phyloP scores from a whole-genome alignment of 2,329 filamentous ascomycete species.

The Calonectria hongkongensis region DNA sequence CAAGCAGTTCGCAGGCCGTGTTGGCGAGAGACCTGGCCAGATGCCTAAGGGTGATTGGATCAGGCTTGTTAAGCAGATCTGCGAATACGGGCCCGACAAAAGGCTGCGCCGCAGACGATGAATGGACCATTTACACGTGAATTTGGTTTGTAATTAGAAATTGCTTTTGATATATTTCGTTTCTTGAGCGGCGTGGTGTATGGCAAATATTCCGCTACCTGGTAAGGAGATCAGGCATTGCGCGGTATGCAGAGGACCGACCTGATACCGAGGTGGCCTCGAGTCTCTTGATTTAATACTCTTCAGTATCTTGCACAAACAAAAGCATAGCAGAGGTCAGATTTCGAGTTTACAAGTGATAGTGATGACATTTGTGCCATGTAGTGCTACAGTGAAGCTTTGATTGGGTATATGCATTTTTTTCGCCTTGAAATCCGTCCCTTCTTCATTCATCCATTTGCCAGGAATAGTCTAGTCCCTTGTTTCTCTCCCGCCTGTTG shows the following conservation, averaged over 20 bases:
- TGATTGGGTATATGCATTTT: slow-evolving; percentile 22
- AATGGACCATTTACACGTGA: slow-evolving; percentile 26
- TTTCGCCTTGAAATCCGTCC: not conserved
- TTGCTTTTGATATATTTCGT: slow-evolving; percentile 32
- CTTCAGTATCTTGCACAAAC: slow-evolving; percentile 1
- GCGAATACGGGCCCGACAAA: slow-evolving; percentile 74
- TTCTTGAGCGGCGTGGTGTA: slow-evolving; percentile 13
- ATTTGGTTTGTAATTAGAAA: slow-evolving; percentile 21
- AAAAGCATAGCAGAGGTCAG: not conserved
- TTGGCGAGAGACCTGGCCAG: slow-evolving; percentile 71
- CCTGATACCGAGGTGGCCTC: not conserved
- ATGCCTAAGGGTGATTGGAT: slow-evolving; percentile 75
- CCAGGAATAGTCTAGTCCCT: slow-evolving; percentile 92
- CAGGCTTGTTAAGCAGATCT: slow-evolving; percentile 73
- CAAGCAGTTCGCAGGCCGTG: slow-evolving; percentile 71
- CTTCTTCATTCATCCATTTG: slow-evolving; percentile 88
- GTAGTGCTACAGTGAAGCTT: not conserved
- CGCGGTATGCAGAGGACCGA: slow-evolving; percentile 3
- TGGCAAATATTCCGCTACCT: not conserved
- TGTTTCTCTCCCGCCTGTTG: slow-evolving; percentile 84
- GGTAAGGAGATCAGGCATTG: not conserved
- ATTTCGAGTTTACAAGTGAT: not conserved
- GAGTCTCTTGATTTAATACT: slow-evolving; percentile 28
- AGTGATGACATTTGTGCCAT: not conserved
- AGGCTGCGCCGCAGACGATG: slow-evolving; percentile 66